Base-by-base conservation (phyloP, 768 basidiomycete genomes). In the Collybiopsis luxurians region DNA sequence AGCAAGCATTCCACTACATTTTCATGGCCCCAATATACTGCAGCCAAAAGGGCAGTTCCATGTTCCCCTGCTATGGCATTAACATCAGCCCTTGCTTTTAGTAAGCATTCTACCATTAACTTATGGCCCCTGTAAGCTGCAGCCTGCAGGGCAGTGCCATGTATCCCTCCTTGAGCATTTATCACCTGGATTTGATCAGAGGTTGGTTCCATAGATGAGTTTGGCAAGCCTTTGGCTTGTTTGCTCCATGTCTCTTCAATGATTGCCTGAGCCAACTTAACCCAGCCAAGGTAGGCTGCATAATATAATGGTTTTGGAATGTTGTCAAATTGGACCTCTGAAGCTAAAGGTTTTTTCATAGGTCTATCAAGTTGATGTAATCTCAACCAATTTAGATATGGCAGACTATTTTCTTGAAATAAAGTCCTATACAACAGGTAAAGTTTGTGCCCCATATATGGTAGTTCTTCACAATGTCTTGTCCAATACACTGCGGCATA, bases 81-180 rank as follows among this genome's bases (percentile, higher is more conserved):
- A 10, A 59, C 59, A 60, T 60, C 59, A 2, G 51, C 48, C 1
- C 53, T 52, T 27, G 4, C 34, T 24, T 38, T 45, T 30, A 60
- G 54, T 53, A 60, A 27, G 1, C 46, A 44, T 13, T 39, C 27
- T 13, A 53, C 53, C 26, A 60, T 15, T n/a, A 17, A n/a, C 17
- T 26, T 19, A 40, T 48, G 2, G 15, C 59, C 50, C 2, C 45
- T 17, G n/a, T 15, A 27, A 39, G 30, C 21, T 2, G 52, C 58
- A 2, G 10, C 12, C 24, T 46, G 50, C 10, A 58, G 48, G 2
- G 60, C 24, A 23, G 44, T 51, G 15, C 50, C 42, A 56, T 45
- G 27, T 12, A 47, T 15, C 36, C 51, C 60, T 26, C 34, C 50
- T 36, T 59, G 53, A 28, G 19, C 31, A 38, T 59, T 53, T 5